These are phyloP conservation scores for Agroathelia rolfsii DNA, from an alignment of 1,284 basidiomycete species.

Conservation along the genomic window DNA sequence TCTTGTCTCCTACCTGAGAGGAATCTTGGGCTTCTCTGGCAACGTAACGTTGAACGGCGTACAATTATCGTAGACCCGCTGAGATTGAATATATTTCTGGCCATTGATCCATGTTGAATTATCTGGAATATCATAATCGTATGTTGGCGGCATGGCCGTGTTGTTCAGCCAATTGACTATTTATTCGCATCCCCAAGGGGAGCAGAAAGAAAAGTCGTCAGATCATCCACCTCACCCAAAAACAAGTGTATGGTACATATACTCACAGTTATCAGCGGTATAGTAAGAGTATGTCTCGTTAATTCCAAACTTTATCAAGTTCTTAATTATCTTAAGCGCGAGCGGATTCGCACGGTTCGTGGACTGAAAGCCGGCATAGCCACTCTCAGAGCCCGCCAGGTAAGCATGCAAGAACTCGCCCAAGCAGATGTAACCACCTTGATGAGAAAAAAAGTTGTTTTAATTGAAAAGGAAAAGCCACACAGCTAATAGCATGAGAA, in stretches of 20 bases:
- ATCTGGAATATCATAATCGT: constrained; percentile 42
- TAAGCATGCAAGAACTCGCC: constrained; percentile 51
- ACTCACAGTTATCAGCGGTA: constrained; percentile 40
- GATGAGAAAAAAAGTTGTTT: constrained; percentile 3
- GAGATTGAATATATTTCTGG: constrained; percentile 37
- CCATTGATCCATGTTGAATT: constrained; percentile 38
- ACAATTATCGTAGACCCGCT: constrained; percentile 39
- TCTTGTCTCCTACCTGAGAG: constrained; percentile 36
- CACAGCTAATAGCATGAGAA: constrained; percentile 5
- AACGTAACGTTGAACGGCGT: constrained; percentile 30
- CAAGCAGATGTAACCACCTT: constrained; percentile 52
- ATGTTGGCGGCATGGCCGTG: constrained; percentile 30
- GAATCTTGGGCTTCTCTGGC: constrained; percentile 43
- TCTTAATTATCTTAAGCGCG: constrained; percentile 45
- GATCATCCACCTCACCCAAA: constrained; percentile 36
- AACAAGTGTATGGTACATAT: neutral
- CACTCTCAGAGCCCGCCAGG: constrained; percentile 39
- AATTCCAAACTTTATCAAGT: constrained; percentile 37
- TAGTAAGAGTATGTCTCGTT: constrained; percentile 31
- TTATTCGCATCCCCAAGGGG: no score
- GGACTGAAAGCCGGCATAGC: constrained; percentile 46
- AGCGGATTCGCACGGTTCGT: constrained; percentile 41
- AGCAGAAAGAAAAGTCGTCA: no score
- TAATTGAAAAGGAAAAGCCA: no score
- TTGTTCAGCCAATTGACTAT: no score